phyloP scores from a whole-genome alignment of 768 basidiomycete species.

The Trichaptum fuscoviolaceum region DNA sequence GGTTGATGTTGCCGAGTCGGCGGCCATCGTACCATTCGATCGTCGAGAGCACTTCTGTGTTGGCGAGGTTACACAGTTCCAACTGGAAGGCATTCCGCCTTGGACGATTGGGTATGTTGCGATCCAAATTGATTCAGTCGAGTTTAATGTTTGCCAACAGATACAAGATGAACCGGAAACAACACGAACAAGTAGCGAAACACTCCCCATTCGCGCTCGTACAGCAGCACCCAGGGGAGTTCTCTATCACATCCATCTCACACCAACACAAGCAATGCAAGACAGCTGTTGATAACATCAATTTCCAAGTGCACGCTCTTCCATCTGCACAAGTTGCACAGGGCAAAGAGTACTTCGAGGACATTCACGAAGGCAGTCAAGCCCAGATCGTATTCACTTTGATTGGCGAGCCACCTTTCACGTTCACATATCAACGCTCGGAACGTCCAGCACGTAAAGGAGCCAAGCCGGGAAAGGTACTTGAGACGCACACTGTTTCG shows the following conservation, averaged over 20 bases:
- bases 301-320: slow-evolving; percentile 69
- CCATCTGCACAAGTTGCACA: slow-evolving; percentile 88
- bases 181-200: slow-evolving; percentile 67
- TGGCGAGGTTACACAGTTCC: slow-evolving; percentile 86
- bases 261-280: slow-evolving; percentile 93
- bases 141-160: slow-evolving; percentile 30
- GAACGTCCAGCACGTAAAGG: slow-evolving; percentile 67
- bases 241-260: slow-evolving; percentile 82
- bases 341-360: slow-evolving; percentile 75
- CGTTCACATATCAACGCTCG: slow-evolving; percentile 89
- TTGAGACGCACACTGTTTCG: slow-evolving; percentile 89
- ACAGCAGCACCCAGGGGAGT: slow-evolving; percentile 78
- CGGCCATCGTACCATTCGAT: slow-evolving; percentile 83
- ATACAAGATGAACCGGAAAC: slow-evolving; percentile 76
- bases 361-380: slow-evolving; percentile 92
- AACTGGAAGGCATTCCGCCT: slow-evolving; percentile 89
- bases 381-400: slow-evolving; percentile 91
- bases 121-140: not conserved
- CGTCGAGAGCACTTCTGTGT: slow-evolving; percentile 79
- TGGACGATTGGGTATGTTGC: slow-evolving; percentile 77
- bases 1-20: slow-evolving; percentile 96
- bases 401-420: slow-evolving; percentile 89
- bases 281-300: slow-evolving; percentile 69
- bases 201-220: slow-evolving; percentile 80
- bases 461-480: slow-evolving; percentile 65